Conservation (phyloP, 345 rosid species). For the Firmiana major region DNA sequence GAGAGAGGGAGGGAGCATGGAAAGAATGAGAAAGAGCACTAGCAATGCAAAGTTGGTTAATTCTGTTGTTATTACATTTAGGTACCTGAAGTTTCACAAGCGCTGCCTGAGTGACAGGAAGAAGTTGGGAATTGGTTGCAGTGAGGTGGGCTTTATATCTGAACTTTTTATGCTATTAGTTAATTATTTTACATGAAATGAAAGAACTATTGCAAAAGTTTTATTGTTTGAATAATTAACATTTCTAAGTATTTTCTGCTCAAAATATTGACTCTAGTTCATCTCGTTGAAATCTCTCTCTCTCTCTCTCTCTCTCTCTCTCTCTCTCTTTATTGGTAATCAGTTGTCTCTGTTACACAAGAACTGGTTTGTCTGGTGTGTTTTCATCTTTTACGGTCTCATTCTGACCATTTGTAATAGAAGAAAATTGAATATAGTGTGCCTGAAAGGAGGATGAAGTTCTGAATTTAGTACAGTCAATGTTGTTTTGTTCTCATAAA, state of each 20-base stretch:
- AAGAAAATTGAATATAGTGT: neutral
- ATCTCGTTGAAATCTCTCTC: too few relatives aligned
- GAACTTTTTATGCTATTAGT: neutral
- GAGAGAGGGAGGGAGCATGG: neutral
- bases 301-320: too few relatives aligned
- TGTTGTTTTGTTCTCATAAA: neutral
- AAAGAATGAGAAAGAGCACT: neutral
- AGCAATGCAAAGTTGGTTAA: constrained; percentile 21
- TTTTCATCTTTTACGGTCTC: neutral
- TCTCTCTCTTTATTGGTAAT: too few relatives aligned
- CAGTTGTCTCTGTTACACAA: neutral
- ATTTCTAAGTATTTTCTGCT: neutral
- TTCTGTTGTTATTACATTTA: constrained; percentile 26
- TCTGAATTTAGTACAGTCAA: neutral
- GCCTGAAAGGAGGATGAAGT: neutral
- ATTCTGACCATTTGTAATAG: neutral
- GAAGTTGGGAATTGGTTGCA: constrained; percentile 85
- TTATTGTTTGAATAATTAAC: neutral
- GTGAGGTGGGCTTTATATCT: constrained; percentile 61
- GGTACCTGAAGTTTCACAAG: constrained; percentile 86
- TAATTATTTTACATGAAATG: neutral
- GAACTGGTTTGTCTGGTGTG: neutral
- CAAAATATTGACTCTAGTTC: neutral
- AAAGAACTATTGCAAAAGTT: neutral
- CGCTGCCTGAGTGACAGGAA: constrained; percentile 92